Percentiles rank a stretch among this genome's conserved stretches.
phyloP scores from a whole-genome alignment of 176 grass and related monocot species.

The Canna indica region DNA sequence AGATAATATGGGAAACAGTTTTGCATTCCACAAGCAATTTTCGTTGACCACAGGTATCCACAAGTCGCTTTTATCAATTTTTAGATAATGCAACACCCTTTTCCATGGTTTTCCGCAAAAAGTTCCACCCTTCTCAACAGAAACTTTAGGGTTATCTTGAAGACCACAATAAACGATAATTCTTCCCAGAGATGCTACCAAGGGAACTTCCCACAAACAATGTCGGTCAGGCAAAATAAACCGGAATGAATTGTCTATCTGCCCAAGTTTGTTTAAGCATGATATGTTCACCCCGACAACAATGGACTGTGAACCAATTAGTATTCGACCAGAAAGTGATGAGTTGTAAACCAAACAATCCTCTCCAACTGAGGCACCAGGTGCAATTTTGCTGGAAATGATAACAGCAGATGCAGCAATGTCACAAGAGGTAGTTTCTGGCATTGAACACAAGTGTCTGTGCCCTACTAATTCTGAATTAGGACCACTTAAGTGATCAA shows the following conservation, averaged over 20 bases:
- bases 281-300: conserved; percentile 62
- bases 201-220: conserved; percentile 93
- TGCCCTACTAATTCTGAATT: conserved; percentile 69
- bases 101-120: conserved; percentile 90
- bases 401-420: conserved; percentile 72
- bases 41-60: conserved; percentile 34
- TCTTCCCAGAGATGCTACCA: conserved; percentile 50
- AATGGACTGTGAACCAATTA: conserved; percentile 79
- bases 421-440: conserved; percentile 77
- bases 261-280: conserved; percentile 24
- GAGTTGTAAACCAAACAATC: conserved; percentile 92
- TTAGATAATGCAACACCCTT: conserved; percentile 55
- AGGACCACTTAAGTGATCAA: conserved; percentile 71
- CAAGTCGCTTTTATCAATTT: conserved; percentile 61
- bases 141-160: conserved; percentile 81
- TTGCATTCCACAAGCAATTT: conserved; percentile 90
- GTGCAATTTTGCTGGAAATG: conserved; percentile 71
- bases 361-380: conserved; percentile 68
- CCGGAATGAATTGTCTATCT: conserved; percentile 14
- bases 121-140: conserved; percentile 44
- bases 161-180: conserved; percentile 77
- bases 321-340: conserved; percentile 54
- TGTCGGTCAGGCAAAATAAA: conserved; percentile 73
- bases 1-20: conserved; percentile 56
- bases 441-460: conserved; percentile 60